These are phyloP conservation scores for Suillus tomentosus DNA, from an alignment of 768 basidiomycete species.

Conservation along the genomic window DNA sequence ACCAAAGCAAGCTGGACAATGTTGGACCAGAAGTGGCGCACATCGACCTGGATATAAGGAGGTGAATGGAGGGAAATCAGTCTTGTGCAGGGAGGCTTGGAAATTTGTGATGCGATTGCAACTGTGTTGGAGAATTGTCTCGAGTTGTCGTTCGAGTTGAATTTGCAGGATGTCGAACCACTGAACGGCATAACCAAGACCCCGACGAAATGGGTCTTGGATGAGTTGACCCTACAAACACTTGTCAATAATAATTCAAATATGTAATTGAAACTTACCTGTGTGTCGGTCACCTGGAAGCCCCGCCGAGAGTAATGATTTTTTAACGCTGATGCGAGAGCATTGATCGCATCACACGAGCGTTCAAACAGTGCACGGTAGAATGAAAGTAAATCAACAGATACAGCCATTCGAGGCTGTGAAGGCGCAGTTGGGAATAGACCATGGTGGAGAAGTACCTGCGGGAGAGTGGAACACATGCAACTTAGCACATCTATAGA, in stretches of 20 bases:
- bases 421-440: slow-evolving; percentile 35
- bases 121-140: slow-evolving; percentile 13
- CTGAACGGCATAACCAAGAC: slow-evolving; percentile 29
- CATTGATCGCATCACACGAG: slow-evolving; percentile 33
- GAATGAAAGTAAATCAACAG: slow-evolving; percentile 23
- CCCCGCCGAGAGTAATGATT: slow-evolving; percentile 20
- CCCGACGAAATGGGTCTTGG: slow-evolving; percentile 34
- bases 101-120: background rate
- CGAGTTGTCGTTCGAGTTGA: slow-evolving; percentile 18
- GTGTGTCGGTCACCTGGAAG: slow-evolving; percentile 7
- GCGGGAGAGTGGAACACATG: too few species aligned
- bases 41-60: background rate
- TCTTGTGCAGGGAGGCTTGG: background rate
- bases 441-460: slow-evolving; percentile 20
- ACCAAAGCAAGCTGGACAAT: background rate
- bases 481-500: too few species aligned
- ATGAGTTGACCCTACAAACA: slow-evolving; percentile 23
- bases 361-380: slow-evolving; percentile 37
- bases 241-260: background rate
- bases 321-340: background rate
- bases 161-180: slow-evolving; percentile 31
- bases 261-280: slow-evolving; percentile 16
- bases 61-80: background rate
- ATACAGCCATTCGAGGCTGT: slow-evolving; percentile 18
- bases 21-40: background rate